Percentiles rank a stretch among this genome's conserved stretches.
phyloP scores from a whole-genome alignment of 768 basidiomycete species.

The Rickenella mellea region DNA sequence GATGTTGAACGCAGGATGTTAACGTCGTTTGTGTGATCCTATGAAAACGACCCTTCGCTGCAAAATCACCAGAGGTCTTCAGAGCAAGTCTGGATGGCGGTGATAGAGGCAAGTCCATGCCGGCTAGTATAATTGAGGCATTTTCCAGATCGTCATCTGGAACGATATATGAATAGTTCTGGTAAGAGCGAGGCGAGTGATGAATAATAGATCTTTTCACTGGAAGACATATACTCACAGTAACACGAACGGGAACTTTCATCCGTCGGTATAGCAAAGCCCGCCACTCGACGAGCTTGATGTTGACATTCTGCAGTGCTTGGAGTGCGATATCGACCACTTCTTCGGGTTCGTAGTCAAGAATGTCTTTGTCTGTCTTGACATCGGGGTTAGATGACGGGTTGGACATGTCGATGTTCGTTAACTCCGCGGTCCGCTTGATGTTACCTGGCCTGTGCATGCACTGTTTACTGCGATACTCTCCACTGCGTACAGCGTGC shows the following conservation, averaged over 20 bases:
- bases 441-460: too few species aligned
- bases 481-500: too few species aligned
- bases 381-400: neutral
- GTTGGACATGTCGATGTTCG: constrained; percentile 1
- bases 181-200: neutral
- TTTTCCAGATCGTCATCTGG: constrained; percentile 12
- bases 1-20: constrained; percentile 11
- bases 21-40: constrained; percentile 13
- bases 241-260: constrained; percentile 17
- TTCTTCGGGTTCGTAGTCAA: constrained; percentile 11
- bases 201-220: neutral
- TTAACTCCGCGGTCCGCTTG: too few species aligned
- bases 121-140: constrained; percentile 15
- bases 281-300: constrained; percentile 19
- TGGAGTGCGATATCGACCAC: constrained; percentile 19
- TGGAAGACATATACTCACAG: too few species aligned
- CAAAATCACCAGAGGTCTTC: constrained; percentile 15
- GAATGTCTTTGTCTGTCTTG: constrained; percentile 1
- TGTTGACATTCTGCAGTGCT: constrained; percentile 11
- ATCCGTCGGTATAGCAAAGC: constrained; percentile 17
- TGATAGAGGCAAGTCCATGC: constrained; percentile 15
- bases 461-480: too few species aligned
- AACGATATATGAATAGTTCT: constrained; percentile 19
- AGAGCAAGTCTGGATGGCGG: constrained; percentile 12
- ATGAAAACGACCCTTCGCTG: constrained; percentile 13